A percentile compares a stretch with the other conserved stretches of the same genome.
Evolutionary conservation across 805 yeast genomes (phyloP).

Genomic region (Clavispora vitiphila): DNA sequence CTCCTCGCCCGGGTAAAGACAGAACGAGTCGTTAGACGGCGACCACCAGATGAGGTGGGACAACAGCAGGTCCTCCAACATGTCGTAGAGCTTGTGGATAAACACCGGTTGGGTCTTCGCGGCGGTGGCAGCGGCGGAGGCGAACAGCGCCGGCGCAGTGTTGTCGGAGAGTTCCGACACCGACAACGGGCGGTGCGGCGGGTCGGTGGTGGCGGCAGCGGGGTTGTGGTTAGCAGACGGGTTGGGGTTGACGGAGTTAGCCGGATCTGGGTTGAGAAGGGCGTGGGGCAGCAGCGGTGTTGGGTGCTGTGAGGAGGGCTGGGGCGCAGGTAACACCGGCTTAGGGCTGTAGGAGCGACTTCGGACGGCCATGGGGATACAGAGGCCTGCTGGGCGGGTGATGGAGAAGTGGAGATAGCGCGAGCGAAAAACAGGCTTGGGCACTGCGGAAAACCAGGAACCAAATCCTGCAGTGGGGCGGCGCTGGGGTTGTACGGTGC

Average conservation of each 20-base stretch:
- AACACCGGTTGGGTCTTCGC: constrained; percentile 47
- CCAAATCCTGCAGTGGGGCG: constrained; percentile 1
- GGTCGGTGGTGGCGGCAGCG: background rate
- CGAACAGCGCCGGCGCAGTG: background rate
- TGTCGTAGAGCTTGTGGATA: constrained; percentile 84
- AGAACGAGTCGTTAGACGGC: constrained; percentile 62
- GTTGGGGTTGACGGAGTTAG: background rate
- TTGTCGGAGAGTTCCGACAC: background rate
- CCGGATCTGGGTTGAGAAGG: background rate
- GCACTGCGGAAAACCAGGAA: background rate
- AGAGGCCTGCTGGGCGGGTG: background rate
- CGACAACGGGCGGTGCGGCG: background rate
- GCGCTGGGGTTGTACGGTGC: constrained; percentile 4
- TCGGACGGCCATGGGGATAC: background rate
- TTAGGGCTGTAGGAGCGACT: background rate
- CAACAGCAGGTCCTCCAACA: constrained; percentile 75
- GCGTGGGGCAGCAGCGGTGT: background rate
- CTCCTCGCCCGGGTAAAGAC: constrained; percentile 80
- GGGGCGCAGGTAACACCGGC: background rate
- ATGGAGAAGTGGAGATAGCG: constrained; percentile 3
- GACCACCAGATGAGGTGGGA: constrained; percentile 87
- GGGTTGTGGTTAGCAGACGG: background rate
- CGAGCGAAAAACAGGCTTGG: background rate
- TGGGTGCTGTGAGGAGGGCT: no score
- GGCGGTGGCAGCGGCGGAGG: background rate